Evolutionary conservation across 176 grass and related monocot genomes (phyloP).

Genomic region (Miscanthus lutarioriparius): DNA sequence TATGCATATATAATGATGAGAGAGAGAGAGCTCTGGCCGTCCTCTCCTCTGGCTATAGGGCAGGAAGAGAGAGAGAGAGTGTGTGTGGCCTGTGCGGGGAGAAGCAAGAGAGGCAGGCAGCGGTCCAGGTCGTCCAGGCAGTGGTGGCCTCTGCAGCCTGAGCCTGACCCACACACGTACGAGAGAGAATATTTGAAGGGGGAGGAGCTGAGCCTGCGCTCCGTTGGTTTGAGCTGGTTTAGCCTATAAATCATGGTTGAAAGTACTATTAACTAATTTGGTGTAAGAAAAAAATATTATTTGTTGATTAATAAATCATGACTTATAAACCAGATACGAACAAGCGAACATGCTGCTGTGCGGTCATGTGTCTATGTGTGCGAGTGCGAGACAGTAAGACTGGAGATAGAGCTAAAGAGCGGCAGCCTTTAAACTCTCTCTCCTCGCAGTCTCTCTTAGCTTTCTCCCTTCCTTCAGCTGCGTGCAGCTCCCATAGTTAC

Average conservation of each 20-base stretch:
- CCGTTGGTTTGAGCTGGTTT: no score
- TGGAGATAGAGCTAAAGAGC: slow-evolving; percentile 56
- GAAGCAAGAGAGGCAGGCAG: not conserved
- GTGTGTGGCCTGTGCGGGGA: not conserved
- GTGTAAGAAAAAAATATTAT: no score
- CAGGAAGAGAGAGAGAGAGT: not conserved
- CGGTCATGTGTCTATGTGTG: slow-evolving; percentile 38
- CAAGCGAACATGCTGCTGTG: no score
- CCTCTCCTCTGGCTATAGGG: not conserved
- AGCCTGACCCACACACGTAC: slow-evolving; percentile 46
- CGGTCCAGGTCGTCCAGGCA: no score
- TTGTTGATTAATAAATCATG: no score
- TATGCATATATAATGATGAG: slow-evolving; percentile 70
- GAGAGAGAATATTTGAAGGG: slow-evolving; percentile 65
- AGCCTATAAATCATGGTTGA: no score
- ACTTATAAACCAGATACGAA: no score
- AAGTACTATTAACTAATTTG: no score
- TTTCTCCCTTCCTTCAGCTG: not conserved
- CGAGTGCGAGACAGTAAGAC: slow-evolving; percentile 65
- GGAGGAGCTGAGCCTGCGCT: not conserved
- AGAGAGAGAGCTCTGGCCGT: slow-evolving; percentile 22
- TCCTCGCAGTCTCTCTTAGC: not conserved
- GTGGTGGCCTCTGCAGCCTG: no score
- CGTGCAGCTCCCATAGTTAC: not conserved
- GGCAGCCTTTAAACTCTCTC: slow-evolving; percentile 38